A percentile compares a stretch with the other conserved stretches of the same genome.
Conservation (phyloP, 148 eudicot genomes). For the Rhododendron griersonianum region DNA sequence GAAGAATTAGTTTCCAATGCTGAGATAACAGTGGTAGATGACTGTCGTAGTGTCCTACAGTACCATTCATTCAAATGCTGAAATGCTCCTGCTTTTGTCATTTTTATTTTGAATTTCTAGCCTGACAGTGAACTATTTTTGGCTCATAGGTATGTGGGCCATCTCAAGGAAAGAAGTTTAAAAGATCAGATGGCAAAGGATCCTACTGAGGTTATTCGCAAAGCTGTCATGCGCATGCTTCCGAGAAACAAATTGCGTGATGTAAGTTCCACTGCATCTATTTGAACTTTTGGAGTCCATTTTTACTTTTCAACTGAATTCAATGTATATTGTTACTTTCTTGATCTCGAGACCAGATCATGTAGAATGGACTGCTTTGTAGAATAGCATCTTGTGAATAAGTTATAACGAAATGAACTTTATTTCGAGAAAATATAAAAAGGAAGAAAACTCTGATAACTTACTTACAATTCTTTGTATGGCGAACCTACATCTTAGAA, state of each 20-base stretch:
- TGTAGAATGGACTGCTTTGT: background rate
- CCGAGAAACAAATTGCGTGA: constrained; percentile 93
- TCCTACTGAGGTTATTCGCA: constrained; percentile 94
- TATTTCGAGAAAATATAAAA: background rate
- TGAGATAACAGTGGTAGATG: background rate
- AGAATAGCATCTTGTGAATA: background rate
- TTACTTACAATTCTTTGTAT: background rate
- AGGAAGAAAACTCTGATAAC: background rate
- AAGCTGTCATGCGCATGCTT: constrained; percentile 95
- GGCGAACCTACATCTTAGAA: background rate
- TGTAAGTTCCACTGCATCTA: constrained; percentile 42
- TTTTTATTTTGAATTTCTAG: background rate
- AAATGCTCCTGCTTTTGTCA: background rate
- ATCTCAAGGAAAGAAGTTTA: constrained; percentile 85
- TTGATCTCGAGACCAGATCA: background rate
- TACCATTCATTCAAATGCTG: background rate
- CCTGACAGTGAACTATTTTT: background rate
- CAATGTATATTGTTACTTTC: background rate
- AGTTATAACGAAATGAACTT: background rate
- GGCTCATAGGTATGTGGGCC: constrained; percentile 63
- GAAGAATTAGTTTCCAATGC: background rate
- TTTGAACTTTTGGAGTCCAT: background rate
- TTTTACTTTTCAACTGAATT: background rate
- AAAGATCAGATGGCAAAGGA: constrained; percentile 95
- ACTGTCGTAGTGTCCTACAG: background rate